Evolutionary conservation across 1,139 yeast species (phyloP).

Genomic region (Debaryomyces coudertii): DNA sequence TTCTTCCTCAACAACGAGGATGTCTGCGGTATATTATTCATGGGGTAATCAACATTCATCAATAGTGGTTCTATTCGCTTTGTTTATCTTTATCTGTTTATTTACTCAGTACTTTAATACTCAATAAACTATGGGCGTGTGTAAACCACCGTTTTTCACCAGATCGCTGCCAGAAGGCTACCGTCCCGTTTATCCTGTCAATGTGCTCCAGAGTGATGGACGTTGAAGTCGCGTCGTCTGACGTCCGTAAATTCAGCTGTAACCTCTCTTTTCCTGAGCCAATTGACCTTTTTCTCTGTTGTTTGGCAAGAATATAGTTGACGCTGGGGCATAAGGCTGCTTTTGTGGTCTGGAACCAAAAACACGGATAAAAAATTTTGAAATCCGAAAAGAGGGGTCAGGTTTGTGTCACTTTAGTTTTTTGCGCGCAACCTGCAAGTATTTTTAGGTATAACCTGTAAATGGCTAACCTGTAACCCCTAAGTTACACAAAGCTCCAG

Average conservation of each 20-base stretch:
- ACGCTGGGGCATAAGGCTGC: background rate
- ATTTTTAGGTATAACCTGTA: background rate
- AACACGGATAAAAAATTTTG: background rate
- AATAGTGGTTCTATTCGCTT: background rate
- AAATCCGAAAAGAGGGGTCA: background rate
- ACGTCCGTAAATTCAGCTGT: background rate
- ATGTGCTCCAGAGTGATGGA: too few relatives aligned
- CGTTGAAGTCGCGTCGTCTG: background rate
- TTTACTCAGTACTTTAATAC: background rate
- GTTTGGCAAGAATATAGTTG: too few relatives aligned
- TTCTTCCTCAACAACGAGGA: constrained; percentile 32
- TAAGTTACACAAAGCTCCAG: constrained; percentile 3
- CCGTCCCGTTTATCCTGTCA: too few relatives aligned
- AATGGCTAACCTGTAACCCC: background rate
- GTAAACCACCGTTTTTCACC: background rate
- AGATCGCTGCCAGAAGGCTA: background rate
- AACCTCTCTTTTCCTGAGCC: background rate
- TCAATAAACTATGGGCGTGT: background rate
- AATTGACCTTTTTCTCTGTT: background rate
- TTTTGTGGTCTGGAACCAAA: constrained; percentile 1
- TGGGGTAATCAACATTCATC: constrained; percentile 12
- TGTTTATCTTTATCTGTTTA: constrained; percentile 9
- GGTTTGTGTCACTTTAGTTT: background rate
- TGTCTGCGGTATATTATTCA: constrained; percentile 23
- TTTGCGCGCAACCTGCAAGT: background rate